These are phyloP conservation scores for Cardamine occulta DNA, from an alignment of 345 rosid genomes.

Conservation along the genomic window DNA sequence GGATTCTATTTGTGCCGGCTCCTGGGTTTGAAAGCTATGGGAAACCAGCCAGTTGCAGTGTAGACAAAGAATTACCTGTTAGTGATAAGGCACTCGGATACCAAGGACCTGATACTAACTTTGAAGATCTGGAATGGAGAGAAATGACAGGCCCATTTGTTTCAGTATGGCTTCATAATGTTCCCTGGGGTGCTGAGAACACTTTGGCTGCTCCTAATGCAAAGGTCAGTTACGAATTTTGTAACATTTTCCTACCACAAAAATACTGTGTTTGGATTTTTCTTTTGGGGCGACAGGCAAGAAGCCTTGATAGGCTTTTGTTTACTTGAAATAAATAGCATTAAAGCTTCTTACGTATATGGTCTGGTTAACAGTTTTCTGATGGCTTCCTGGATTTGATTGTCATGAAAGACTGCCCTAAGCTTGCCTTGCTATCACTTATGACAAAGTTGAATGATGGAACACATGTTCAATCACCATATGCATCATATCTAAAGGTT, in stretches of 20 bases:
- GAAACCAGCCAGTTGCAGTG: conserved; percentile 53
- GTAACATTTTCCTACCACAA: neutral
- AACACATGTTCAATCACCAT: conserved; percentile 73
- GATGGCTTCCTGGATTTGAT: conserved; percentile 92
- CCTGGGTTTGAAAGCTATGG: conserved; percentile 87
- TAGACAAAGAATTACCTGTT: conserved; percentile 43
- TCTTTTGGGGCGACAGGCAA: neutral
- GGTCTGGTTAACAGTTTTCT: conserved; percentile 62
- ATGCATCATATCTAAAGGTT: conserved; percentile 77
- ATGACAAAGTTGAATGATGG: conserved; percentile 69
- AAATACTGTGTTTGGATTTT: neutral
- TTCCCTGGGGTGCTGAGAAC: conserved; percentile 89
- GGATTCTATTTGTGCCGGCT: conserved; percentile 84
- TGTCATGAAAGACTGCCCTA: conserved; percentile 66
- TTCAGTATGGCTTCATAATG: conserved; percentile 97
- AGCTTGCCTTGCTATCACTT: conserved; percentile 59
- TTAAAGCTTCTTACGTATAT: neutral
- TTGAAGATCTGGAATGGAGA: conserved; percentile 69
- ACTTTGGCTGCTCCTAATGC: conserved; percentile 92
- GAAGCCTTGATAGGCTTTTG: neutral
- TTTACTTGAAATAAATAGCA: neutral
- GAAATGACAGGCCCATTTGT: conserved; percentile 86
- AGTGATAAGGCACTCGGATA: conserved; percentile 49
- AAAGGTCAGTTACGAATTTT: conserved; percentile 58
- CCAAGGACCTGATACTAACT: conserved; percentile 64